phyloP scores from a whole-genome alignment of 352 stramenopile genomes.

The Pythium brassicae region DNA sequence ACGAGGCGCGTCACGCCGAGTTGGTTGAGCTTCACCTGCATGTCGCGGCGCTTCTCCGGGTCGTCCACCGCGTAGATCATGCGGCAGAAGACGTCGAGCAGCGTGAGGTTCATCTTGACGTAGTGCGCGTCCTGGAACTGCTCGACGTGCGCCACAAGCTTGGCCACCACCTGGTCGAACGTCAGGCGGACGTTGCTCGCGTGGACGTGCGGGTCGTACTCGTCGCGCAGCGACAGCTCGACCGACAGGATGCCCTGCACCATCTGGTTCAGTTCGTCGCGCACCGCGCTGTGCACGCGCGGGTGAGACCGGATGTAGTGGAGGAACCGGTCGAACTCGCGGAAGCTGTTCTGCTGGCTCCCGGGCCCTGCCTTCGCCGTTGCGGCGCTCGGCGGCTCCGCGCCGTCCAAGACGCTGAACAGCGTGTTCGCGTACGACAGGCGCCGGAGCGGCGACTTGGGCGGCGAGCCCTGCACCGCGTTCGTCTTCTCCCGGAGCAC shows the following conservation, averaged over 20 bases:
- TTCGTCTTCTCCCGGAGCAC: slow-evolving; percentile 1
- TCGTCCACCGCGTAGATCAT: slow-evolving; percentile 69
- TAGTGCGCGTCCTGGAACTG: slow-evolving; percentile 49
- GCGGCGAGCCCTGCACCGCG: slow-evolving; percentile 5
- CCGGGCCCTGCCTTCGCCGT: neutral
- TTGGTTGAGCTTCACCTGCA: slow-evolving; percentile 66
- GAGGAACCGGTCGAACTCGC: slow-evolving; percentile 47
- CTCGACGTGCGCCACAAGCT: slow-evolving; percentile 56
- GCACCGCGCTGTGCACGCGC: slow-evolving; percentile 39
- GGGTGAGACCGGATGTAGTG: slow-evolving; percentile 31
- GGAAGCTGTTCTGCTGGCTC: slow-evolving; percentile 22
- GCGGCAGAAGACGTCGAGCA: slow-evolving; percentile 67
- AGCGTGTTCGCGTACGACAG: slow-evolving; percentile 8
- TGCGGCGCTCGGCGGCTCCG: no score
- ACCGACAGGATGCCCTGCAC: slow-evolving; percentile 59
- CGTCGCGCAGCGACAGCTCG: slow-evolving; percentile 35
- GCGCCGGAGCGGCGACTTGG: slow-evolving; percentile 9
- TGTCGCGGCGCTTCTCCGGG: slow-evolving; percentile 38
- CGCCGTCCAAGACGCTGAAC: slow-evolving; percentile 4
- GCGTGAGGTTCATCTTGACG: slow-evolving; percentile 61
- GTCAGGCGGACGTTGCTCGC: slow-evolving; percentile 39
- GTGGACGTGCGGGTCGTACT: slow-evolving; percentile 42
- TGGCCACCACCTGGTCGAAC: slow-evolving; percentile 62
- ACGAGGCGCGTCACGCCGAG: slow-evolving; percentile 62
- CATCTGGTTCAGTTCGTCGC: slow-evolving; percentile 72